These are phyloP conservation scores for Phialophora chinensis DNA, from an alignment of 2,329 filamentous ascomycete species.

Conservation along the genomic window DNA sequence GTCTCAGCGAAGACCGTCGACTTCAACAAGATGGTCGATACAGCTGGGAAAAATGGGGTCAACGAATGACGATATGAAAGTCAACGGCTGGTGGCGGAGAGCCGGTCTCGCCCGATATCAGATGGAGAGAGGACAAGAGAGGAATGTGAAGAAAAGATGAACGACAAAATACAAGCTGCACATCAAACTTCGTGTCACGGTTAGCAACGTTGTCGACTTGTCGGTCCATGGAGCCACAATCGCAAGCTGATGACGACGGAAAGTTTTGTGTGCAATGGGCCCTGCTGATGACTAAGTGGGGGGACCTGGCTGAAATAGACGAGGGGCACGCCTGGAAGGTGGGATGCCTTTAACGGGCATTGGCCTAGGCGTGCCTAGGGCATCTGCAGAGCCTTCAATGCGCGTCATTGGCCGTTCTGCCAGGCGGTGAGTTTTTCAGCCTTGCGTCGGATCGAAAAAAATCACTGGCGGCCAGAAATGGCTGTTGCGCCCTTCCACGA, in stretches of 20 bases:
- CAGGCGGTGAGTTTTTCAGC: conserved; percentile 17
- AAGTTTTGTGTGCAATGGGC: background rate
- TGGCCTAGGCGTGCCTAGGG: background rate
- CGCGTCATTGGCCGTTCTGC: conserved; percentile 16
- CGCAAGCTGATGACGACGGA: background rate
- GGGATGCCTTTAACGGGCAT: background rate
- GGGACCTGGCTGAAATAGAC: background rate
- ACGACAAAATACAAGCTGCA: background rate
- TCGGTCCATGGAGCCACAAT: background rate
- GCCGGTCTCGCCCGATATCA: background rate
- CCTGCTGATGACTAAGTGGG: conserved; percentile 10
- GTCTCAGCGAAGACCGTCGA: background rate
- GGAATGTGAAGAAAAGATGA: background rate
- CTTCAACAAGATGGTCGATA: background rate
- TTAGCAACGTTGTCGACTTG: background rate
- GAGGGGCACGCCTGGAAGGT: conserved; percentile 11
- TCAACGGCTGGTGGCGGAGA: background rate
- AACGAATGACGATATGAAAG: conserved; percentile 14
- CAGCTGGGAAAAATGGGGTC: background rate
- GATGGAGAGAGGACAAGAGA: background rate
- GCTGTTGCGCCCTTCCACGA: background rate
- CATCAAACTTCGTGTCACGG: background rate
- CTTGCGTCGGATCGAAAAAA: background rate
- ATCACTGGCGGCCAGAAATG: conserved; percentile 9
- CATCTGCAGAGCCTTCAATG: background rate